Evolutionary conservation across 2,329 filamentous ascomycete genomes (phyloP), one percentile per base, ranked within the genome.

Genomic region (Trichoderma guizhouense): DNA sequence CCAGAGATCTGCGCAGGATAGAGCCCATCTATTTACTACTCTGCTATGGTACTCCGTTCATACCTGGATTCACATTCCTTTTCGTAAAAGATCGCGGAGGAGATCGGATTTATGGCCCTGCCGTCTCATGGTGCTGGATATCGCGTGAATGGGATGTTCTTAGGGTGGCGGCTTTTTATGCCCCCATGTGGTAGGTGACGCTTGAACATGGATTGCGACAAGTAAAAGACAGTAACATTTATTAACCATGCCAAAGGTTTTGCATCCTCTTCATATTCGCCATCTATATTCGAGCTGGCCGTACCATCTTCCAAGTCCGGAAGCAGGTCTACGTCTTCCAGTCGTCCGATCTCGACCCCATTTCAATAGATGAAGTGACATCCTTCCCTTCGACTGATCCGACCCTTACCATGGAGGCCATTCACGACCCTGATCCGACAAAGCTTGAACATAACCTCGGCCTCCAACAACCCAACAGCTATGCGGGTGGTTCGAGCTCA

Each of bases 91-190:
- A 84, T 1, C 6, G 11, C n/a, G 81, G 81, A 32, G 87, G 88
- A 7, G 8, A 73, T 30, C 86, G 83, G 3, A 86, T 94, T 67
- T 93, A 94, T 78, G 92, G 92, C 1, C 84, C 90, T 74, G 92
- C 92, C 26, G 87, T 86, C 3, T 81, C 94, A n/a, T 95, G 92
- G 92, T 95, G 93, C 79, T 95, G 92, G 92, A 84, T 95, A 34
- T 82, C 85, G 1, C 78, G 82, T 5, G 79, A 86, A 11, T 93
- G 90, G 86, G 89, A 91, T 71, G 85, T 88, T 72, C 87, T 92
- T 78, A 89, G 92, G 55, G 88, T 95, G 65, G 87, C 87, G 9
- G 86, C 89, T 47, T 94, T 94, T 78, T 95, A 94, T 76, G 89
- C 82, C 0, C 89, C 89, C 2, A 85, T 91, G 66, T 92, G 90